A percentile compares a stretch with the other conserved stretches of the same genome.
phyloP scores from a whole-genome alignment of 495 filamentous ascomycete species.

The Choiromyces venosus region DNA sequence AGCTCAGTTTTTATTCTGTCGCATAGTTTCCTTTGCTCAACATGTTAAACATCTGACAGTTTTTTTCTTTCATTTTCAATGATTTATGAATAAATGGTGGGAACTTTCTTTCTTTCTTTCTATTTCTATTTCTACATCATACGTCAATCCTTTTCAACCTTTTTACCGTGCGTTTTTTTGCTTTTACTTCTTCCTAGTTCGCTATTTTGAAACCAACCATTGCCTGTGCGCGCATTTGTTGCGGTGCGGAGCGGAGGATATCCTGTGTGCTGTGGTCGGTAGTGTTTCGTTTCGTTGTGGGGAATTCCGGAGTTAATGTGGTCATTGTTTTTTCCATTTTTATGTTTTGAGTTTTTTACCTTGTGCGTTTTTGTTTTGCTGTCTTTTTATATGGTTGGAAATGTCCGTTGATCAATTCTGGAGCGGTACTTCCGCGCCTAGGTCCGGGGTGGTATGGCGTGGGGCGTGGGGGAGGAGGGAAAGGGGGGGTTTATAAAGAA shows the following conservation, averaged over 20 bases:
- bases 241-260: neutral
- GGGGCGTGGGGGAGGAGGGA: neutral
- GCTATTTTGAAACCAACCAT: neutral
- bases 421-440: neutral
- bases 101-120: neutral
- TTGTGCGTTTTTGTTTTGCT: neutral
- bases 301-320: neutral
- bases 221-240: neutral
- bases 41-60: neutral
- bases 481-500: neutral
- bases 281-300: constrained; percentile 1
- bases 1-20: neutral
- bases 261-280: neutral
- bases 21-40: neutral
- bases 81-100: constrained; percentile 4
- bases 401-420: neutral
- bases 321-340: neutral
- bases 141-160: neutral
- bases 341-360: neutral
- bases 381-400: neutral
- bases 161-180: neutral
- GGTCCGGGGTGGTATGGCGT: neutral
- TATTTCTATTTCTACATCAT: constrained; percentile 1
- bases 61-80: constrained; percentile 2
- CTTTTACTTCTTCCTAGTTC: neutral